Conservation (phyloP, 805 yeast genomes). For the Grigorovia jiainica region DNA sequence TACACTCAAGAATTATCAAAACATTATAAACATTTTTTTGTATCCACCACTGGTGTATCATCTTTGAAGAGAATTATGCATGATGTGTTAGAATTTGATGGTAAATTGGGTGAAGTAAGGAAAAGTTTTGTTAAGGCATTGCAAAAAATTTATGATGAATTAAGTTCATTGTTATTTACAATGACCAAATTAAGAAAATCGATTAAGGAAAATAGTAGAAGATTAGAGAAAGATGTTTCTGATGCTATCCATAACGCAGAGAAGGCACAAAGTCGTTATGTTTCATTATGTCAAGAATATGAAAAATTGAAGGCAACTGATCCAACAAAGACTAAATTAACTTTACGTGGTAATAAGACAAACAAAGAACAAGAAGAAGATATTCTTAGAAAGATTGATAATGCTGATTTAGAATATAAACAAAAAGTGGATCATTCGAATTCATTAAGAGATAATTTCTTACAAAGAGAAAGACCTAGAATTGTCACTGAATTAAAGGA, state of each 20-base stretch:
- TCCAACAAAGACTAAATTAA: constrained; percentile 73
- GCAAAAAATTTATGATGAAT: constrained; percentile 78
- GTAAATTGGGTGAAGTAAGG: constrained; percentile 61
- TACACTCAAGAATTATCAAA: constrained; percentile 67
- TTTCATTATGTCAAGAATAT: constrained; percentile 73
- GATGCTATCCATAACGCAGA: constrained; percentile 81
- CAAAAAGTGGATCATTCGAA: constrained; percentile 65
- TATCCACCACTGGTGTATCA: constrained; percentile 12
- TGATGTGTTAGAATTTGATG: constrained; percentile 67
- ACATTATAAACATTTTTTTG: constrained; percentile 42
- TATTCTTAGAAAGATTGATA: constrained; percentile 63
- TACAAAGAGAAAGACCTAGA: constrained; percentile 68
- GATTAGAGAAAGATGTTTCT: constrained; percentile 72
- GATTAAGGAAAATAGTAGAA: constrained; percentile 71
- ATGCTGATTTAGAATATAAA: constrained; percentile 81
- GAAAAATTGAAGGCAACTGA: constrained; percentile 75
- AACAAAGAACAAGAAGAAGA: constrained; percentile 86
- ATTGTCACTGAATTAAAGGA: constrained; percentile 62
- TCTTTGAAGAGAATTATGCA: constrained; percentile 61
- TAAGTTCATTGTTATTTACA: constrained; percentile 58
- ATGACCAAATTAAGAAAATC: constrained; percentile 65
- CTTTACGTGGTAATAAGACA: constrained; percentile 69
- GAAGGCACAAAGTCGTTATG: constrained; percentile 74
- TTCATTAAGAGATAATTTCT: constrained; percentile 61
- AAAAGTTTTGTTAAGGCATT: constrained; percentile 69